phyloP scores from a whole-genome alignment of 2,329 filamentous ascomycete species.

The Chrysoporthe deuterocubensis region DNA sequence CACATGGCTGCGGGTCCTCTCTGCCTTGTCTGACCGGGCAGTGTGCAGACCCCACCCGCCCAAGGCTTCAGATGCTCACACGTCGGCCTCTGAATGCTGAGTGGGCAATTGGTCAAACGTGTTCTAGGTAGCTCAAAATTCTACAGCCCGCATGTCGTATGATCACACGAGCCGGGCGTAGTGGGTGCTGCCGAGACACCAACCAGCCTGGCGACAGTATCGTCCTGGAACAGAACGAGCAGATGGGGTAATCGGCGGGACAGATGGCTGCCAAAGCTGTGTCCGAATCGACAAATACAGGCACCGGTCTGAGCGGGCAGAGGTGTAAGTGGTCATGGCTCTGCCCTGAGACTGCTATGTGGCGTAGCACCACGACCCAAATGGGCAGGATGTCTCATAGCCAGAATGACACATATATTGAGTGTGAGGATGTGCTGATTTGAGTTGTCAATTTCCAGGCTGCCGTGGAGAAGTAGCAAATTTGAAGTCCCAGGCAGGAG shows the following conservation, averaged over 20 bases:
- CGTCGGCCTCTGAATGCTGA: background rate
- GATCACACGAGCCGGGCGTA: background rate
- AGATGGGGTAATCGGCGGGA: background rate
- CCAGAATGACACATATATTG: no score
- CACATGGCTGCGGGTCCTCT: conserved; percentile 14
- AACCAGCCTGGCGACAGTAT: background rate
- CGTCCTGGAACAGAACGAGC: background rate
- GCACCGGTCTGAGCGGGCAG: background rate
- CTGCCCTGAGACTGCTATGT: background rate
- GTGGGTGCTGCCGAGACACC: background rate
- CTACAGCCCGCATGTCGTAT: background rate
- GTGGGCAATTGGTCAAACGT: background rate
- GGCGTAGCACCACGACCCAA: background rate
- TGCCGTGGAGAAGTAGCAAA: background rate
- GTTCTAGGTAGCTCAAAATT: background rate
- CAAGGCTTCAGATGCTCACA: background rate
- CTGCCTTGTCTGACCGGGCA: background rate
- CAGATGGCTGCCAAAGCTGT: background rate
- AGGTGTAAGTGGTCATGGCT: background rate
- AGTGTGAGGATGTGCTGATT: background rate
- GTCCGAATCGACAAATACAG: no score
- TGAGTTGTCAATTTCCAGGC: background rate
- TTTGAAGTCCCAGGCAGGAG: conserved; percentile 9
- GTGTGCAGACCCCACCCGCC: background rate
- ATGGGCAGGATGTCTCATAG: background rate